A percentile compares a stretch with the other conserved stretches of the same genome.
phyloP scores from a whole-genome alignment of 2,329 filamentous ascomycete genomes.

The Sphaerulina musiva region DNA sequence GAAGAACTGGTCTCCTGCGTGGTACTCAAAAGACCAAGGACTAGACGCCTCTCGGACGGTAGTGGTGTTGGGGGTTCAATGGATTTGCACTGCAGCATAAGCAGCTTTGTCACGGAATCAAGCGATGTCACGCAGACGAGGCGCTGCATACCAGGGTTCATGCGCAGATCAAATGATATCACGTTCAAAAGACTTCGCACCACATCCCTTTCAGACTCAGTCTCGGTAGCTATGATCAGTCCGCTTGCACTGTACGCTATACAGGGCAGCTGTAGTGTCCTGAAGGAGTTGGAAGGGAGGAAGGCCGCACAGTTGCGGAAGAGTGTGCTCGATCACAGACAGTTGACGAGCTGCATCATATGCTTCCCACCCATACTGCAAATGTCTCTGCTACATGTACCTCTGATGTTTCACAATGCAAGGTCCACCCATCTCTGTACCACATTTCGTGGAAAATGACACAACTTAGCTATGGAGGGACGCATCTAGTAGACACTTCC shows the following conservation, averaged over 20 bases:
- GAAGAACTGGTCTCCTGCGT: constrained; percentile 98
- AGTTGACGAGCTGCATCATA: too few species aligned
- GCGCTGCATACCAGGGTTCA: constrained; percentile 21
- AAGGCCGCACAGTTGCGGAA: neutral
- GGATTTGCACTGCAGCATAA: constrained; percentile 22
- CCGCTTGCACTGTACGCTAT: neutral
- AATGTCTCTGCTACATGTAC: too few species aligned
- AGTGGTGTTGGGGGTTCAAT: constrained; percentile 30
- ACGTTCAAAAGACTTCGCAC: constrained; percentile 18
- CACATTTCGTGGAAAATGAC: too few species aligned
- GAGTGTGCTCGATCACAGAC: neutral
- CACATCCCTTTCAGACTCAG: neutral
- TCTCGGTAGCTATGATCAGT: constrained; percentile 1
- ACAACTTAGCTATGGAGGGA: too few species aligned
- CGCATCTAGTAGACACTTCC: too few species aligned
- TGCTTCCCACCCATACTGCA: too few species aligned
- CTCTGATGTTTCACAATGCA: too few species aligned
- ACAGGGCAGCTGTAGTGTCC: neutral
- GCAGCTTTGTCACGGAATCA: constrained; percentile 22
- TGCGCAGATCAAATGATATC: constrained; percentile 23
- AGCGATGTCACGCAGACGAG: constrained; percentile 22
- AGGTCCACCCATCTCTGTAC: too few species aligned
- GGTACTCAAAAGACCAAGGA: constrained; percentile 99
- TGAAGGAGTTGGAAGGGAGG: neutral
- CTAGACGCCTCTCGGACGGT: constrained; percentile 30